Conservation (phyloP, 257 asterid species). For the Voacanga thouarsii region DNA sequence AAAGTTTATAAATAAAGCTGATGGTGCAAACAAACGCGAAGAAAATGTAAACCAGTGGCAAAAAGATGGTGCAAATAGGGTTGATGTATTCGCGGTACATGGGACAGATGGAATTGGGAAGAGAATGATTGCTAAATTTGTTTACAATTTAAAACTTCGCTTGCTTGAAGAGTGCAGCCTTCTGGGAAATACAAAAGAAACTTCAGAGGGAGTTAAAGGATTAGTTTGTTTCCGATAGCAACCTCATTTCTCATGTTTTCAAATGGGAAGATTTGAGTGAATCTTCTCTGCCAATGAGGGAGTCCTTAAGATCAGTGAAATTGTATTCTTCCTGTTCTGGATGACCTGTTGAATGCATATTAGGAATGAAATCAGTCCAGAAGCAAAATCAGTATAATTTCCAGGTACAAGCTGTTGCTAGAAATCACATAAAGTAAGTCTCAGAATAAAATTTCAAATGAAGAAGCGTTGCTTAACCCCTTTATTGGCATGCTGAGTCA, state of each 20-base stretch:
- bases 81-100: no score
- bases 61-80: no score
- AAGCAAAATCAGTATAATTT: no score
- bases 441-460: no score
- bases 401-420: no score
- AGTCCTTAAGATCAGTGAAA: no score
- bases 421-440: no score
- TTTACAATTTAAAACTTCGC: slow-evolving; percentile 20
- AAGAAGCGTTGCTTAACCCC: no score
- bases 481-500: no score
- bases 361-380: neutral
- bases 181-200: slow-evolving; percentile 16
- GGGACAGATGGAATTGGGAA: slow-evolving; percentile 24
- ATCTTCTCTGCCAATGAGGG: slow-evolving; percentile 26
- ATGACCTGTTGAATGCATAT: slow-evolving; percentile 3
- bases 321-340: slow-evolving; percentile 19
- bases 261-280: neutral
- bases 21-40: neutral
- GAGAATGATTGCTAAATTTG: slow-evolving; percentile 28
- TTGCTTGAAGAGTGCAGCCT: slow-evolving; percentile 22
- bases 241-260: slow-evolving; percentile 12
- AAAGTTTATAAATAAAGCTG: no score
- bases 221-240: neutral
- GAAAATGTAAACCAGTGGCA: no score
- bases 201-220: slow-evolving; percentile 14